A percentile compares a stretch with the other conserved stretches of the same genome.
phyloP scores from a whole-genome alignment of 306 rosid genomes.

The Argentina anserina region DNA sequence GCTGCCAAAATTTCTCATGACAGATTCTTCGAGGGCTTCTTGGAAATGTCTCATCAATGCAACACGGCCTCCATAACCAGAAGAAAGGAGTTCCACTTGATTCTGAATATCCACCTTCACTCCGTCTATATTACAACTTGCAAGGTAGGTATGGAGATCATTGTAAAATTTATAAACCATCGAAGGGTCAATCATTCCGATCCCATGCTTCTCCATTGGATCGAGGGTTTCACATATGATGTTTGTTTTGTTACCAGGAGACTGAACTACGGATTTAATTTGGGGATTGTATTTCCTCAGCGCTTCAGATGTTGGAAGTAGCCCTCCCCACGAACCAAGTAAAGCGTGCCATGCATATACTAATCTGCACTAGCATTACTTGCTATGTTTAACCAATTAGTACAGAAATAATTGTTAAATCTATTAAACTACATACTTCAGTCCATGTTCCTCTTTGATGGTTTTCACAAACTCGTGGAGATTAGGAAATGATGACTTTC shows the following conservation, averaged over 20 bases:
- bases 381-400: neutral
- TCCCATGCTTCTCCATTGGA: constrained; percentile 66
- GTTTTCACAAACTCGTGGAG: constrained; percentile 43
- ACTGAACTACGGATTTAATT: constrained; percentile 49
- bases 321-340: constrained; percentile 83
- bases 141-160: constrained; percentile 66
- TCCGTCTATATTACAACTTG: constrained; percentile 58
- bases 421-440: constrained; percentile 39
- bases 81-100: constrained; percentile 59
- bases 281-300: constrained; percentile 59
- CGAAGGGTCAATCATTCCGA: constrained; percentile 52
- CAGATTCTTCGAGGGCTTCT: constrained; percentile 62
- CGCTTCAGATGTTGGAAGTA: constrained; percentile 48
- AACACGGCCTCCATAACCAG: constrained; percentile 65
- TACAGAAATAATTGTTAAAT: neutral
- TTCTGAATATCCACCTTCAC: constrained; percentile 75
- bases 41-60: constrained; percentile 45
- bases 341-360: constrained; percentile 75
- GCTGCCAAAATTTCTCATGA: constrained; percentile 45
- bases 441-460: constrained; percentile 50
- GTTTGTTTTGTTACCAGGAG: constrained; percentile 51
- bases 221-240: constrained; percentile 48
- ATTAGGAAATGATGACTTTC: constrained; percentile 26
- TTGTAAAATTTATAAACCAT: constrained; percentile 50
- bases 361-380: constrained; percentile 33